A percentile compares a stretch with the other conserved stretches of the same genome.
Evolutionary conservation across 306 rosid genomes (phyloP).

Genomic region (Oxytropis ochrocephala): DNA sequence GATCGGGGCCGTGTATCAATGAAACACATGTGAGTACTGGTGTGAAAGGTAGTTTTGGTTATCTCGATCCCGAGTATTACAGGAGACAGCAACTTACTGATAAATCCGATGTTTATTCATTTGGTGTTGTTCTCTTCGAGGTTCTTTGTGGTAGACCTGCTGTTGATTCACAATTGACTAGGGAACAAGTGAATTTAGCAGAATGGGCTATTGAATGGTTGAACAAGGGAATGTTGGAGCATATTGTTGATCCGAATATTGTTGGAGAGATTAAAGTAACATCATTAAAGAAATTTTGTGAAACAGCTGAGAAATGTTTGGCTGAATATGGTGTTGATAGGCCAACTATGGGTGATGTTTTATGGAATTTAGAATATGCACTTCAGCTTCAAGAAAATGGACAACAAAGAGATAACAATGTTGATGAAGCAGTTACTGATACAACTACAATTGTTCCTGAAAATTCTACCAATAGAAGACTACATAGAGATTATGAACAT

Average conservation of each 20-base stretch:
- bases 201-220: conserved; percentile 97
- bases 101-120: conserved; percentile 93
- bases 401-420: conserved; percentile 20
- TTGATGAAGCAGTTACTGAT: conserved; percentile 7
- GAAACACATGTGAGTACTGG: conserved; percentile 96
- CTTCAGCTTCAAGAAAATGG: conserved; percentile 86
- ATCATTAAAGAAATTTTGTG: conserved; percentile 80
- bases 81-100: conserved; percentile 95
- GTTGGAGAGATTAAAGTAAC: conserved; percentile 54
- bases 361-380: conserved; percentile 90
- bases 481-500: conserved; percentile 32
- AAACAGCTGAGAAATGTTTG: conserved; percentile 94
- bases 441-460: conserved; percentile 23
- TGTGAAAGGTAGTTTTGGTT: conserved; percentile 95
- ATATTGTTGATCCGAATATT: conserved; percentile 63
- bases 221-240: conserved; percentile 67
- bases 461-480: conserved; percentile 27
- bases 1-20: conserved; percentile 81
- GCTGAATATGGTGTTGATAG: conserved; percentile 92
- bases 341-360: conserved; percentile 96
- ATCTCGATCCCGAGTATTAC: conserved; percentile 94
- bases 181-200: conserved; percentile 87
- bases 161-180: conserved; percentile 74
- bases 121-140: conserved; percentile 93
- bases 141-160: conserved; percentile 94